Evolutionary conservation across 2,329 filamentous ascomycete genomes (phyloP), one percentile per base, ranked within the genome.

Genomic region (Cordyceps militaris): DNA sequence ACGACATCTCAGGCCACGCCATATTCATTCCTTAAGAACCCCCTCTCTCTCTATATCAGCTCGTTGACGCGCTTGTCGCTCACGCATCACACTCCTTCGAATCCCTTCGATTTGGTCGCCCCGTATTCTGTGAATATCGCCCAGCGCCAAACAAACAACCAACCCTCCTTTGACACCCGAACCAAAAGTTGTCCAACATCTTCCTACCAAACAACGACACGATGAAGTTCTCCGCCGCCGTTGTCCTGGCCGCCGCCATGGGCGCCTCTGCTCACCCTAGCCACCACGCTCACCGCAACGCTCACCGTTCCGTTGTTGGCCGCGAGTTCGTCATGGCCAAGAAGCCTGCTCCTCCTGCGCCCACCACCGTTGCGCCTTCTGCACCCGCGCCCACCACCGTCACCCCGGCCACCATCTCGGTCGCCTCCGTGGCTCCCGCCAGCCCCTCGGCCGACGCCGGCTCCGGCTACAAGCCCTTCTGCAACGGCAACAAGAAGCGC

Each of bases 181-280:
- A 38, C 2, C 13, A n/a, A n/a, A 7, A n/a, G n/a, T n/a, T 38
- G 14, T 38, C 28, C 24, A 28, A 11, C 16, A 46, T 54, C 19
- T 28, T 26, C 34, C 16, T 21, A 43, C 44, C 34, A 50, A 28
- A 28, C 9, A 21, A 11, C 56, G 44, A 51, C 63, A 73, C 62
- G 54, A 76, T 77, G 74, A 76, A 76, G 70, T 66, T 76, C 66
- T 69, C 73, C 28, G 65, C 73, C 56, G 61, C 70, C 44, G 48
- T 74, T 57, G 34, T 73, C 59, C 65, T 76, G 58, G 69, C 72
- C 61, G 70, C 73, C 62, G 73, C 72, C 67, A 63, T 75, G 50
- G 72, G 73, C 64, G 74, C 66, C 58, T 68, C 72, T 60, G 74
- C 74, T 56, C 72, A 71, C 66, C 74, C 74, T 59, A 74, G 71